These are phyloP conservation scores for Elsinoe perseae DNA, from an alignment of 2,329 filamentous ascomycete species.

Conservation along the genomic window DNA sequence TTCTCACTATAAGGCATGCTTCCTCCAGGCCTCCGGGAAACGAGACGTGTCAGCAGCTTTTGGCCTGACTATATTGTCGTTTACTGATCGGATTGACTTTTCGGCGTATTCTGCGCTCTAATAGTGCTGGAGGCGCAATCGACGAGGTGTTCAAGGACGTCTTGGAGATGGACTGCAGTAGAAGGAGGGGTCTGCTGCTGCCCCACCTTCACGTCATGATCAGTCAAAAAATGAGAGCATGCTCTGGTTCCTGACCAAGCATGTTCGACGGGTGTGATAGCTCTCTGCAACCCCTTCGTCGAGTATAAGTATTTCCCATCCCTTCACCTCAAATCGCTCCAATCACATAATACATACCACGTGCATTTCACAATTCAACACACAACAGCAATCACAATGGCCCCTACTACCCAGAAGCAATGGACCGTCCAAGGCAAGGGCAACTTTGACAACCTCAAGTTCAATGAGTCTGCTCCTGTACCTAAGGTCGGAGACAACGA, in stretches of 20 bases:
- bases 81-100: no score
- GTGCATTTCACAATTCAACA: background rate
- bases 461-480: conserved; percentile 45
- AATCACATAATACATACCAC: no score
- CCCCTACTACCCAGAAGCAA: conserved; percentile 43
- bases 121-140: no score
- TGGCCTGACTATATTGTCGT: no score
- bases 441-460: conserved; percentile 55
- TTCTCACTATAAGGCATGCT: background rate
- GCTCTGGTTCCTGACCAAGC: background rate
- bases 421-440: conserved; percentile 50
- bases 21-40: no score
- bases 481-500: conserved; percentile 61
- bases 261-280: background rate
- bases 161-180: background rate
- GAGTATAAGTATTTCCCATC: background rate
- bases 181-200: background rate
- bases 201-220: conserved; percentile 14
- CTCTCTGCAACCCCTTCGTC: background rate
- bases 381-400: conserved; percentile 26
- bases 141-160: no score
- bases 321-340: background rate
- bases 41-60: no score
- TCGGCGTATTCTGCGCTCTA: no score
- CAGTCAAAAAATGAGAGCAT: conserved; percentile 4